These are phyloP conservation scores for Quercus phellos DNA, from an alignment of 331 rosid species.

Conservation along the genomic window DNA sequence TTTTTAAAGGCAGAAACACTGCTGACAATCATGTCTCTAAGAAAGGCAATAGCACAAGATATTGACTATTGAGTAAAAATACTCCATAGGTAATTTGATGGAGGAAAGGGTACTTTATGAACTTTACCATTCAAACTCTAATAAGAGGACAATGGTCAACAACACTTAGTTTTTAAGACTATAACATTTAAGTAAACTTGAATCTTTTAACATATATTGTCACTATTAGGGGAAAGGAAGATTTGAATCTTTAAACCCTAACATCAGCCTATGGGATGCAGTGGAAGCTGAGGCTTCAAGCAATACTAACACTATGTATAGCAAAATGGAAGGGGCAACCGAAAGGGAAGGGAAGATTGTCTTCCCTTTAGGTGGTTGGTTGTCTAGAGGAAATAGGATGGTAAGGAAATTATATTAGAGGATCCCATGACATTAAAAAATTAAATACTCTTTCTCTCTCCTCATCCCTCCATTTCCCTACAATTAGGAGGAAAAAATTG, in stretches of 20 bases:
- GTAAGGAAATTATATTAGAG: too few species aligned
- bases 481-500: too few species aligned
- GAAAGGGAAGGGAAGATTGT: too few species aligned
- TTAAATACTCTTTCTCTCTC: too few species aligned
- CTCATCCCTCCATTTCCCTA: too few species aligned
- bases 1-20: not conserved
- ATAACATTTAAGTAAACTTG: not conserved
- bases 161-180: not conserved
- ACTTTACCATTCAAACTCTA: not conserved
- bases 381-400: too few species aligned
- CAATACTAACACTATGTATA: too few species aligned
- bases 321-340: too few species aligned
- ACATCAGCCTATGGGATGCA: not conserved
- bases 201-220: not conserved
- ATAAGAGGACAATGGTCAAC: not conserved
- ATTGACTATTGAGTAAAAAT: not conserved
- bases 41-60: not conserved
- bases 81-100: not conserved
- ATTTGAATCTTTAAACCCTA: not conserved
- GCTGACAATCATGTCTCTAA: not conserved
- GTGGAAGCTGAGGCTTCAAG: not conserved
- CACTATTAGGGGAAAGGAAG: not conserved
- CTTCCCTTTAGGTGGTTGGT: too few species aligned
- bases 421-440: too few species aligned
- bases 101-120: not conserved